Evolutionary conservation across 805 yeast genomes (phyloP), one percentile per base, ranked within the genome.

Genomic region (Barnettozyma wickerhamii): DNA sequence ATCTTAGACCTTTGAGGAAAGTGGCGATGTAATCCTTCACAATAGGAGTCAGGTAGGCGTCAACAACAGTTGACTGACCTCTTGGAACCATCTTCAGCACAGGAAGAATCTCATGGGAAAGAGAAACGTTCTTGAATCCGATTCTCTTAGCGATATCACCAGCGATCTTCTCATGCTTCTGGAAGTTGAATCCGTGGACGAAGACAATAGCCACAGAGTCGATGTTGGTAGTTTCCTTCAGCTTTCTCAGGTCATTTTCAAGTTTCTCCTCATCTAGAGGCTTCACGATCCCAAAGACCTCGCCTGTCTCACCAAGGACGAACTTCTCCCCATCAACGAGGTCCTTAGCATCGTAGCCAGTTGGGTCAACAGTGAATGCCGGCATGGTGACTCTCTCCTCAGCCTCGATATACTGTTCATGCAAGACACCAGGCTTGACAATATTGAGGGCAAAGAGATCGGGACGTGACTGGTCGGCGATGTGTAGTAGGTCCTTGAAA

Each of bases 301-400:
- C 72, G 34, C 62, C 57, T 4, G 71, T 68, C 38, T 55, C 59
- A 19, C 74, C 72, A 10, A 50, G 49, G 17, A 67, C 70, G 72
- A 61, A 42, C 66, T 56, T n/a, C 51, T 32, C 63, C 13, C 50
- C 56, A 35, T 60, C 59, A 15, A 53, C 67, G 7, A 47, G 35
- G 14, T 54, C 56, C 18, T 40, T 36, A 49, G 59, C 71, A 37
- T 51, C 43, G 48, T 55, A 49, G 7, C 58, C 58, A 32, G 63
- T 66, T 6, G 85, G 86, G 51, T 83, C 83, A 58, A 81, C 90
- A 10, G 75, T 69, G 51, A 71, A 84, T 37, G 75, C 81, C 42
- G 75, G 90, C 36, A 84, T 66, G 1, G 95, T 71, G 28, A 74
- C 74, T 46, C 79, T 58, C 49, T 72, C 79, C 42, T 71, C 75